These are phyloP conservation scores for Cladosporium sphaerospermum DNA, from an alignment of 2,329 filamentous ascomycete genomes.

Conservation along the genomic window DNA sequence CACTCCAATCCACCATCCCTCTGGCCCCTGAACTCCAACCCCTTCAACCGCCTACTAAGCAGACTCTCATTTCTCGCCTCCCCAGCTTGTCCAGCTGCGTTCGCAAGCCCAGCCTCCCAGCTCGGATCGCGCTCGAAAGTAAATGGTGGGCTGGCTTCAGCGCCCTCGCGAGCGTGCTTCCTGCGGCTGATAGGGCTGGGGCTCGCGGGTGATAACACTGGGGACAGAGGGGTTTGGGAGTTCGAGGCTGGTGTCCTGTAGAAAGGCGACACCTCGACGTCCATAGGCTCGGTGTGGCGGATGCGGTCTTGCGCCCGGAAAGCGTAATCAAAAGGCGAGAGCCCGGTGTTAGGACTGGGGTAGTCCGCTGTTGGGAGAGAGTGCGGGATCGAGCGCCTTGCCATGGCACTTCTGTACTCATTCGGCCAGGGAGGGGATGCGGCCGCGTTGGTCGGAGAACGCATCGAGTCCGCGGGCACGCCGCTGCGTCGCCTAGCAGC, in stretches of 20 bases:
- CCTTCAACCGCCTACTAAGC: slow-evolving; percentile 60
- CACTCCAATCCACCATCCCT: no score
- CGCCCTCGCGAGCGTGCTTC: not conserved
- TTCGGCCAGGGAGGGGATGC: not conserved
- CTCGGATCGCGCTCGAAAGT: slow-evolving; percentile 25
- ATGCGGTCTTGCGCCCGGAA: not conserved
- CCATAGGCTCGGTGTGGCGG: not conserved
- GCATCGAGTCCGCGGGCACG: slow-evolving; percentile 3
- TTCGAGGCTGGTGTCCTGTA: not conserved
- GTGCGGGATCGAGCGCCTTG: not conserved
- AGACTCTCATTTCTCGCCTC: slow-evolving; percentile 52
- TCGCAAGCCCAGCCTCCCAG: slow-evolving; percentile 43
- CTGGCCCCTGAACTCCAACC: slow-evolving; percentile 39
- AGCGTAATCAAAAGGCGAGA: not conserved
- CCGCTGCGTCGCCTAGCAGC: slow-evolving; percentile 15
- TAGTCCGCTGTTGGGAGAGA: not conserved
- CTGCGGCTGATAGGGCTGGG: not conserved
- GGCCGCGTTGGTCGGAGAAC: not conserved
- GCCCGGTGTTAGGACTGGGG: not conserved
- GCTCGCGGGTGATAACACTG: no score
- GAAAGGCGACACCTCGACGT: not conserved
- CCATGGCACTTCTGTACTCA: not conserved
- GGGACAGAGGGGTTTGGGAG: not conserved
- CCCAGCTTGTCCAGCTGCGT: not conserved
- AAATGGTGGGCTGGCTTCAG: slow-evolving; percentile 16